A percentile compares a stretch with the other conserved stretches of the same genome.
Conservation (phyloP, 768 basidiomycete genomes). For the Lactifluus volemus region DNA sequence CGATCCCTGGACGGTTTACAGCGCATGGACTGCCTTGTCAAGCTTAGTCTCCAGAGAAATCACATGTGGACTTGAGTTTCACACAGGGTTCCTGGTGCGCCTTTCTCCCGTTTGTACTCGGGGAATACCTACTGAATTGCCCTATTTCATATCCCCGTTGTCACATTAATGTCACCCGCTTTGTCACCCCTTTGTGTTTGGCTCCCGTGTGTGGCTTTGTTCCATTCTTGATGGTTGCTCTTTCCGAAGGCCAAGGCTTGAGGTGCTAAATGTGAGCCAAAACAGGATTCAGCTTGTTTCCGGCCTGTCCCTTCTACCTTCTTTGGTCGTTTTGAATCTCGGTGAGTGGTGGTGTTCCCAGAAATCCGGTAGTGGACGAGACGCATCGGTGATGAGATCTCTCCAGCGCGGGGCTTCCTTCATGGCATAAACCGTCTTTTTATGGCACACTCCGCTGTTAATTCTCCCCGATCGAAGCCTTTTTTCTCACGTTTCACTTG, state of each 20-base stretch:
- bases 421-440: slow-evolving; percentile 3
- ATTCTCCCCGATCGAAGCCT: neutral
- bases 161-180: slow-evolving; percentile 13
- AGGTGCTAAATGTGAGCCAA: slow-evolving; percentile 73
- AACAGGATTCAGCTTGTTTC: slow-evolving; percentile 55
- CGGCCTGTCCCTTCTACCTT: slow-evolving; percentile 54
- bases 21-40: slow-evolving; percentile 70
- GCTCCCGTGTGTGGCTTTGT: slow-evolving; percentile 9
- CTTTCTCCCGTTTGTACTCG: slow-evolving; percentile 13
- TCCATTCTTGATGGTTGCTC: slow-evolving; percentile 5
- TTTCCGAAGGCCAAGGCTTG: slow-evolving; percentile 42
- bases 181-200: slow-evolving; percentile 2
- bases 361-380: neutral
- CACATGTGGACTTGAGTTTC: slow-evolving; percentile 48
- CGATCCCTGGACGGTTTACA: slow-evolving; percentile 65
- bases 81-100: slow-evolving; percentile 58
- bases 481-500: slow-evolving; percentile 7
- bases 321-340: slow-evolving; percentile 66
- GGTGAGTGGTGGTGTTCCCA: slow-evolving; percentile 53
- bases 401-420: slow-evolving; percentile 11
- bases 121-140: slow-evolving; percentile 2
- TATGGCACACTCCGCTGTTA: slow-evolving; percentile 16
- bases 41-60: slow-evolving; percentile 78
- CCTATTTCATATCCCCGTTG: slow-evolving; percentile 16
- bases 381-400: slow-evolving; percentile 15